Conservation (phyloP, 2,329 filamentous ascomycete genomes). For the Sclerotinia sclerotiorum region DNA sequence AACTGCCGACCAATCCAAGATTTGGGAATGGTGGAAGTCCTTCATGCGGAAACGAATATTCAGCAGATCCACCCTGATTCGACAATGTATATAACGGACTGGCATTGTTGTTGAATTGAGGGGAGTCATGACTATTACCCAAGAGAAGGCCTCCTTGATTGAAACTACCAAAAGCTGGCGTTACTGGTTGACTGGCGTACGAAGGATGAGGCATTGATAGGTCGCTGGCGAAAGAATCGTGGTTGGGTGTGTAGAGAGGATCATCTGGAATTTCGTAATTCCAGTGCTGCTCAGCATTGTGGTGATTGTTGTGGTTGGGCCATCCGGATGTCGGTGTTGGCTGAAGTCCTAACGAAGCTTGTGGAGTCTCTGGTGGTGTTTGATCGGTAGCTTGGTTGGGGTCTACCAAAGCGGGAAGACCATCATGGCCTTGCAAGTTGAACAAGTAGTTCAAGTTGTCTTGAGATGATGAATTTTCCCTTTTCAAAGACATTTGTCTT, state of each 20-base stretch:
- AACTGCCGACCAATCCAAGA: constrained; percentile 25
- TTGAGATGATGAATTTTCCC: constrained; percentile 32
- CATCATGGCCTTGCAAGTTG: constrained; percentile 21
- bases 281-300: constrained; percentile 32
- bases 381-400: constrained; percentile 12
- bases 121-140: constrained; percentile 28
- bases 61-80: constrained; percentile 30
- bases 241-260: constrained; percentile 36
- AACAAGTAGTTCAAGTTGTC: constrained; percentile 32
- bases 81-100: constrained; percentile 34
- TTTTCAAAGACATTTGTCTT: constrained; percentile 35
- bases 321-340: constrained; percentile 26
- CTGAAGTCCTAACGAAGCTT: constrained; percentile 29
- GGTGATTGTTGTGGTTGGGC: constrained; percentile 26
- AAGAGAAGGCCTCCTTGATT: constrained; percentile 32
- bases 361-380: constrained; percentile 39
- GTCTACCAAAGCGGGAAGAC: not conserved
- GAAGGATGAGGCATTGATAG: constrained; percentile 37
- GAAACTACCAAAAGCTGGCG: constrained; percentile 39
- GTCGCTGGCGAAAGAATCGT: constrained; percentile 34
- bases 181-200: constrained; percentile 39
- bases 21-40: constrained; percentile 22
- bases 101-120: constrained; percentile 33
- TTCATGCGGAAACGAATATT: constrained; percentile 36
- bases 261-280: constrained; percentile 35